Evolutionary conservation across 1,139 yeast species (phyloP), one percentile per base, ranked within the genome.

Genomic region (Blastobotrys apis): DNA sequence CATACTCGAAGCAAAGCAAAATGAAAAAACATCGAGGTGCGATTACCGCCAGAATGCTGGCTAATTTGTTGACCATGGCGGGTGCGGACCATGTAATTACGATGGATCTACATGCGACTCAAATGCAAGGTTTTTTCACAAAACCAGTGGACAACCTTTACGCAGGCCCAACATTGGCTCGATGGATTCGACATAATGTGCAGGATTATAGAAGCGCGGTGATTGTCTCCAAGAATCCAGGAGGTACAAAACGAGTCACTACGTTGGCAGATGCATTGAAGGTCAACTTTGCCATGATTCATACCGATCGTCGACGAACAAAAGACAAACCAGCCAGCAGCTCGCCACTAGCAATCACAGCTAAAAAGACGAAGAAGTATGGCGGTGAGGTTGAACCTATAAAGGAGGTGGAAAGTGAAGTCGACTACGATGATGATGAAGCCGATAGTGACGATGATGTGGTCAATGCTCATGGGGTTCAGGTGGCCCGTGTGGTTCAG

Each of bases 11-110:
- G 65, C 98, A 94, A 67, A 81, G 92, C 53, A 92, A 92, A 70
- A 94, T 92, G 98, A 92, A 90, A 71, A 92, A 87, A 66, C 97
- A 92, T 63, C 77, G 98, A 67, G 98, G 98, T 47, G 97, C 98
- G 29, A 94, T 94, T 57, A 90, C 98, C 3, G 98, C 98, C n/a
- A 78, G 97, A 63, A 90, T 94, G 98, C 75, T 94, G 63, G 97
- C 99, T 48, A 92, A 92, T 58, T 70, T 94, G 60, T 73, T 94
- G 54, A 81, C 90, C 45, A 92, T 92, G 94, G 97, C 99, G 1
- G 99, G 99, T 53, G 98, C 97, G 19, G 98, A 94, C 67, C 99
- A 92, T 69, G 94, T 92, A 52, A 94, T 92, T 33, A 86, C 96
- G 5, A 90, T 92, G 97, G 99, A 92, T 64, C 73, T 92, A 56